Conservation (phyloP, 2,329 filamentous ascomycete species). For the Emmonsiellopsis sp. region DNA sequence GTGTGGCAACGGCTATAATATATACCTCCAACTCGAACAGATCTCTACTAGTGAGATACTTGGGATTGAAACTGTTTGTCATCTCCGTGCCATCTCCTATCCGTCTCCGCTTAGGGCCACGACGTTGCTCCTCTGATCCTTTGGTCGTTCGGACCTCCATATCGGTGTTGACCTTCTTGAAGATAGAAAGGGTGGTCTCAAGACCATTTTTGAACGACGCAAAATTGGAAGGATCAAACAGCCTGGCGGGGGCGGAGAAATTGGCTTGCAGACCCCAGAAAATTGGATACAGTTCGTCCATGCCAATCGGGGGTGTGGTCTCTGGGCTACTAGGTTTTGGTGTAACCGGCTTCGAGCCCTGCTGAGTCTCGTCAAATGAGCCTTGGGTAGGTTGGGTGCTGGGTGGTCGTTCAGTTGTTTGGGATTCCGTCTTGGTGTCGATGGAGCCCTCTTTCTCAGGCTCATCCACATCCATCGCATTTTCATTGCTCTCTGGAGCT, state of each 20-base stretch:
- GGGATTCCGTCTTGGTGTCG: constrained; percentile 12
- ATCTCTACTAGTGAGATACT: constrained; percentile 95
- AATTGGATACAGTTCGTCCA: constrained; percentile 71
- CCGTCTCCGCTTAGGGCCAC: constrained; percentile 62
- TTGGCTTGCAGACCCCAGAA: constrained; percentile 92
- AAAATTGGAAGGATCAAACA: constrained; percentile 67
- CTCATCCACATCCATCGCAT: constrained; percentile 60
- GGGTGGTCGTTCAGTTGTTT: constrained; percentile 10
- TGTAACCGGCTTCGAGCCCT: constrained; percentile 16
- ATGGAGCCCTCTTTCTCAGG: constrained; percentile 30
- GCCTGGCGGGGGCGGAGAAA: constrained; percentile 78
- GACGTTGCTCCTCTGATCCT: constrained; percentile 53
- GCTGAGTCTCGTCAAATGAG: constrained; percentile 7
- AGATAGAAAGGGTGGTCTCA: constrained; percentile 59
- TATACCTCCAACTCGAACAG: constrained; percentile 86
- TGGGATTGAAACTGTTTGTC: constrained; percentile 80
- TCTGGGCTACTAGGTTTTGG: constrained; percentile 9
- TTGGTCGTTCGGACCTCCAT: constrained; percentile 58
- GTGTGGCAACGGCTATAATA: constrained; percentile 4
- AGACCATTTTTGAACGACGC: constrained; percentile 54
- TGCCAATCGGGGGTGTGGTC: constrained; percentile 48
- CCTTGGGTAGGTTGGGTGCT: too few relatives aligned
- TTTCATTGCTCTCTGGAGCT: constrained; percentile 27
- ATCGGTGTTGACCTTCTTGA: constrained; percentile 61
- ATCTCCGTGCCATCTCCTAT: constrained; percentile 53